phyloP scores from a whole-genome alignment of 768 basidiomycete genomes.

The Chiua virens region DNA sequence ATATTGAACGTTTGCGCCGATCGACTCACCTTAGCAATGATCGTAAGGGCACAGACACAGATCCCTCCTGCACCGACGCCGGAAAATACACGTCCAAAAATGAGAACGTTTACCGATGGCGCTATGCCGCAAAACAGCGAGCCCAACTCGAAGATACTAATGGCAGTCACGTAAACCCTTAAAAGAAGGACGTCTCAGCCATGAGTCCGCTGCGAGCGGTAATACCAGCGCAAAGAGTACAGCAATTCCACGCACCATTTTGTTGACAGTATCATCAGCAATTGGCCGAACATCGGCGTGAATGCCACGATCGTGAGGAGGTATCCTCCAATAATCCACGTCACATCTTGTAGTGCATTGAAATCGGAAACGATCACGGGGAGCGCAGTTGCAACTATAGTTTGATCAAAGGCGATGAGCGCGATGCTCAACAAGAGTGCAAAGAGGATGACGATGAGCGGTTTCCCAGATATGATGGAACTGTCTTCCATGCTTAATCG shows the following conservation, averaged over 20 bases:
- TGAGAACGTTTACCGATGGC: conserved; percentile 57
- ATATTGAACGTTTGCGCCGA: background rate
- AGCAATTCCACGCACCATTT: conserved; percentile 37
- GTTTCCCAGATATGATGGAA: conserved; percentile 5
- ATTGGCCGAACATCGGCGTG: conserved; percentile 10
- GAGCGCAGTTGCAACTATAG: conserved; percentile 62
- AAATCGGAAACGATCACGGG: conserved; percentile 30
- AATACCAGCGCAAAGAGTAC: conserved; percentile 21
- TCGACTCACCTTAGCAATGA: conserved; percentile 9
- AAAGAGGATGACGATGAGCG: background rate
- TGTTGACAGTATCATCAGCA: conserved; percentile 6
- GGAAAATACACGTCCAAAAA: conserved; percentile 63
- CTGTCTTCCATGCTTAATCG: conserved; percentile 2
- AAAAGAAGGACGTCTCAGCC: conserved; percentile 37
- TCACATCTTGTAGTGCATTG: conserved; percentile 13
- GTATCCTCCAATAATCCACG: conserved; percentile 70
- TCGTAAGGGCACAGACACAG: conserved; percentile 17
- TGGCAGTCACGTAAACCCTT: conserved; percentile 17
- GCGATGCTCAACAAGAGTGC: conserved; percentile 9
- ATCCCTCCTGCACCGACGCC: conserved; percentile 71
- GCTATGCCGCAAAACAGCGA: conserved; percentile 63
- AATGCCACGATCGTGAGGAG: conserved; percentile 48
- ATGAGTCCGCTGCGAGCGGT: background rate
- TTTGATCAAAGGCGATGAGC: conserved; percentile 26
- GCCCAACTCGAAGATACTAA: conserved; percentile 37